Base-by-base conservation (phyloP, 1,284 basidiomycete species). In the Naganishia cerealis region DNA sequence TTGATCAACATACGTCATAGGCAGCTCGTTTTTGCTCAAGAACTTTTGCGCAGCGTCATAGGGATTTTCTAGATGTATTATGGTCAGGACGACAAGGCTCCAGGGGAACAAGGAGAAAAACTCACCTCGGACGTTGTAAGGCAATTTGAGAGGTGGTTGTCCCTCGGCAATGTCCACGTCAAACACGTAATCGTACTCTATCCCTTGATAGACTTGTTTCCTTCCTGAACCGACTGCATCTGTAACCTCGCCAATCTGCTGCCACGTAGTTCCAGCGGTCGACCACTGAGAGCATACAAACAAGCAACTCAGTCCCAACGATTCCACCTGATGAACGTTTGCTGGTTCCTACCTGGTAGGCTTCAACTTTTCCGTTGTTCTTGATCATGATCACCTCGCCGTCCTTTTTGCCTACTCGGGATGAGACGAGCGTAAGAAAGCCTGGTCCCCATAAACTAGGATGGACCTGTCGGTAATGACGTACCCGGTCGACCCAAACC, bases 161-260 rank as follows among this genome's bases (percentile, higher is more conserved):
- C 93, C 95, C 72, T 98, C 95, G 72, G 92, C 85, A 36, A 98
- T 90, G 76, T 98, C 95, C 21, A 99, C 94, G 75, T 98, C 94
- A 75, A 99, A 99, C 9, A 99, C 95, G 75, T 97, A 95, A 81
- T 99, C 96, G 76, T 94, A 99, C 81, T 98, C 95, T 77, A 89
- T 89, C 38, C 96, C 96, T 73, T 91, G 81, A 78, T 90, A 90
- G 6, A 95, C 84, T 78, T 95, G 92, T 80, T 92, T 97, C 69
- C 90, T 85, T 9, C 87, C 87, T 55, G 88, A 87, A 10, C 93
- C 92, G 55, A 96, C 90, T 18, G 92, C 92, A 75, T 95, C 95
- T 3, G 96, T 92, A 4, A 99, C 94, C 72, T 95, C 90, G 15
- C 96, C 96, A 48, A 99, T 87, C 79, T 95, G 96, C 77, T 90